phyloP scores from a whole-genome alignment of 768 basidiomycete species.

The Dictyophora rubrovolvata region DNA sequence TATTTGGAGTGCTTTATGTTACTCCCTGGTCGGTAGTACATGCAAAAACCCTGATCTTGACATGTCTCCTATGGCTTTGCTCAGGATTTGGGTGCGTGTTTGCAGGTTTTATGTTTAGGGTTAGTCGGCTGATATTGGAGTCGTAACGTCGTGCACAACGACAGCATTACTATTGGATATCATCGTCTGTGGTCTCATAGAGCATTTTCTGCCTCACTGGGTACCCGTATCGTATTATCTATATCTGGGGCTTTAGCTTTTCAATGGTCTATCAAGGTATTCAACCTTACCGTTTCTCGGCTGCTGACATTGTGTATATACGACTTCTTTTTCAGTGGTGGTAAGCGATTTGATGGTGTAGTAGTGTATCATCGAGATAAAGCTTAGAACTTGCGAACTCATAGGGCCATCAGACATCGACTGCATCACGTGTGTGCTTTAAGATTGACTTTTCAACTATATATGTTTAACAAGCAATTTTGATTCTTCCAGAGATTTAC shows the following conservation, averaged over 20 bases:
- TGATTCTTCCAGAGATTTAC: constrained; percentile 44
- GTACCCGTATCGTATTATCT: constrained; percentile 49
- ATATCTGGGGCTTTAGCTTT: constrained; percentile 62
- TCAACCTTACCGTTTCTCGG: constrained; percentile 7
- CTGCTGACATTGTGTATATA: not conserved
- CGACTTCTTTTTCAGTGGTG: constrained; percentile 35
- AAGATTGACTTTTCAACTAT: not conserved
- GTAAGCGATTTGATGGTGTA: constrained; percentile 24
- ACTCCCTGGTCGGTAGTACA: constrained; percentile 36
- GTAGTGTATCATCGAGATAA: not conserved
- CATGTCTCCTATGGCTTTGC: constrained; percentile 54
- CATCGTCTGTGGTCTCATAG: constrained; percentile 12
- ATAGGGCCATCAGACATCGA: constrained; percentile 61
- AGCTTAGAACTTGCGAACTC: not conserved
- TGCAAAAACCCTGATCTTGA: constrained; percentile 37
- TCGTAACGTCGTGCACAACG: not conserved
- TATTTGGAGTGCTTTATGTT: constrained; percentile 38
- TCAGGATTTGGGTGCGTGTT: constrained; percentile 55
- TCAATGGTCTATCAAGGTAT: constrained; percentile 73
- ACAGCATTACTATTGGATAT: not conserved
- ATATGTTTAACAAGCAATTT: too few species aligned
- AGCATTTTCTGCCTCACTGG: constrained; percentile 50
- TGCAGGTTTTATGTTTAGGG: too few species aligned
- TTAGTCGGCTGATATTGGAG: too few species aligned
- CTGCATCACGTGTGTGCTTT: constrained; percentile 52